A percentile compares a stretch with the other conserved stretches of the same genome.
Conservation (phyloP, 257 asterid species). For the Gardenia jasminoides region DNA sequence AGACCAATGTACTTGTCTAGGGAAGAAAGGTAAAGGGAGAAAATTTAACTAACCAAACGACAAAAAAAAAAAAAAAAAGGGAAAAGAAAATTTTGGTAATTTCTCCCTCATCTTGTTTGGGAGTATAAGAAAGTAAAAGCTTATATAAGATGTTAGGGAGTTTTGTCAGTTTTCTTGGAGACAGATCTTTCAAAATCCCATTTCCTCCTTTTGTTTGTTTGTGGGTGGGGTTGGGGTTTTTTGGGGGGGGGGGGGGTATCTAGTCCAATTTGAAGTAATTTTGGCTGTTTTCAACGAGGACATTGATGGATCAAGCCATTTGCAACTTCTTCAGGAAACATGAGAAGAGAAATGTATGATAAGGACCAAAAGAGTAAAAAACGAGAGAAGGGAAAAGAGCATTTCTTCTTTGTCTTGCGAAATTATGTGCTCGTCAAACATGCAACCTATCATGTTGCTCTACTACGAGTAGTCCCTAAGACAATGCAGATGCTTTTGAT, state of each 20-base stretch:
- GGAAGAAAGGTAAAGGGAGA: neutral
- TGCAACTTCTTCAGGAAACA: neutral
- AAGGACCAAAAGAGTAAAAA: neutral
- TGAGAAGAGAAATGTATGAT: slow-evolving; percentile 3
- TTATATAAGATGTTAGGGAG: too few relatives aligned
- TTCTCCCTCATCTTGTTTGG: too few relatives aligned
- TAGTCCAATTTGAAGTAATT: neutral
- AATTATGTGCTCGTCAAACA: neutral
- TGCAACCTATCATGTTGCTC: neutral
- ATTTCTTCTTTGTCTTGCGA: slow-evolving; percentile 13
- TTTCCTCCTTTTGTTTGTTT: too few relatives aligned
- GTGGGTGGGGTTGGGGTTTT: too few relatives aligned
- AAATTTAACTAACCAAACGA: neutral
- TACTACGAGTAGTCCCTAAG: neutral
- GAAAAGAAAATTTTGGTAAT: too few relatives aligned
- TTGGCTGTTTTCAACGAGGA: neutral
- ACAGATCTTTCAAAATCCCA: neutral
- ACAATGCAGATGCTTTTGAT: slow-evolving; percentile 8
- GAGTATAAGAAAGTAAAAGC: too few relatives aligned
- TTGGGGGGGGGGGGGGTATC: neutral
- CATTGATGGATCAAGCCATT: neutral
- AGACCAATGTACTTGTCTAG: neutral
- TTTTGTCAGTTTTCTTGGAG: neutral
- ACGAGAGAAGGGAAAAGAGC: neutral
- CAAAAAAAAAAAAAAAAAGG: too few relatives aligned